phyloP scores from a whole-genome alignment of 495 filamentous ascomycete genomes.

The Penicillium chermesinum region DNA sequence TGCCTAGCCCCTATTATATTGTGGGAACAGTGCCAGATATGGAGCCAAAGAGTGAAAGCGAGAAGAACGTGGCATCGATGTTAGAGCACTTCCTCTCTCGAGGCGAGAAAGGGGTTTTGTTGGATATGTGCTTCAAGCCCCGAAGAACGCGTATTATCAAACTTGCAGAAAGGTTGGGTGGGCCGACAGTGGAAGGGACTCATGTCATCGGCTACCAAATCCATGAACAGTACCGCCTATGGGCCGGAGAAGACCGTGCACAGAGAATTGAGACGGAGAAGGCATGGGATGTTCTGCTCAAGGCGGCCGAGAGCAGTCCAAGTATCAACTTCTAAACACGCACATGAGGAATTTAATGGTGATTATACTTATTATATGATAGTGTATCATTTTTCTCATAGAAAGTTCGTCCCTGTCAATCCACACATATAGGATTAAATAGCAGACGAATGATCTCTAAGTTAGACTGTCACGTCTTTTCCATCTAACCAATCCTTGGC shows the following conservation, averaged over 20 bases:
- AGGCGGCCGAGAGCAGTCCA: conserved; percentile 25
- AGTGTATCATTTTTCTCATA: not conserved
- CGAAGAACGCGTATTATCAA: conserved; percentile 53
- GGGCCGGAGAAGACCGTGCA: conserved; percentile 45
- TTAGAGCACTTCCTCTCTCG: conserved; percentile 44
- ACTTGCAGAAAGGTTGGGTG: conserved; percentile 47
- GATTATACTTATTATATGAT: not conserved
- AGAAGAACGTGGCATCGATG: conserved; percentile 46
- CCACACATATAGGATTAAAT: not conserved
- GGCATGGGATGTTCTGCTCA: conserved; percentile 44
- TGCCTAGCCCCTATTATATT: conserved; percentile 50
- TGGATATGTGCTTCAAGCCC: conserved; percentile 73
- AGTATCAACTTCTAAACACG: conserved; percentile 24
- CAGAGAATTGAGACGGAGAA: conserved; percentile 43
- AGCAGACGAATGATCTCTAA: not conserved
- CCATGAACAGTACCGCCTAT: conserved; percentile 57
- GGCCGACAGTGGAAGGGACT: conserved; percentile 57
- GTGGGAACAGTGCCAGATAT: conserved; percentile 62
- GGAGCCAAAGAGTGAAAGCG: conserved; percentile 46
- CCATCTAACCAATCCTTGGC: conserved; percentile 47
- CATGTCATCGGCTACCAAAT: conserved; percentile 67
- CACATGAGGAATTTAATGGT: not conserved
- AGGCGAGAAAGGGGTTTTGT: conserved; percentile 49
- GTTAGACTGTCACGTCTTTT: conserved; percentile 32
- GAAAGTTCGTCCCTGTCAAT: not conserved